Conservation (phyloP, 2,329 filamentous ascomycete species). For the Kalmusia sp. region DNA sequence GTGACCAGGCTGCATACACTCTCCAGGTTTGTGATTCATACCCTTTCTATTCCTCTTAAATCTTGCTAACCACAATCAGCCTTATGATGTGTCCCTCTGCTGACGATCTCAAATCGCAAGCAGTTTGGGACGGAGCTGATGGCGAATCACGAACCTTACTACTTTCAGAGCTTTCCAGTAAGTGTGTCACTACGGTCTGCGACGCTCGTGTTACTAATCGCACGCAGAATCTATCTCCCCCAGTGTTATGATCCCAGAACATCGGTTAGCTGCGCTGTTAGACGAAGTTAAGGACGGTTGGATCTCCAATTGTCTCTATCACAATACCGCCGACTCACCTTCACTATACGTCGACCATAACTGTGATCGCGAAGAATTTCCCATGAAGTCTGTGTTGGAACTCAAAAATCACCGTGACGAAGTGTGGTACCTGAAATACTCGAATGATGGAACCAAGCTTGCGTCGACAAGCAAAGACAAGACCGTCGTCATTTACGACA, state of each 20-base stretch:
- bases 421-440: conserved; percentile 92
- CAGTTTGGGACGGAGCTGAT: conserved; percentile 83
- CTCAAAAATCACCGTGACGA: conserved; percentile 79
- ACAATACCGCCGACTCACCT: conserved; percentile 79
- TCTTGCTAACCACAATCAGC: conserved; percentile 54
- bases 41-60: not conserved
- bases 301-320: conserved; percentile 84
- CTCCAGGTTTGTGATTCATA: conserved; percentile 64
- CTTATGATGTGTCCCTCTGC: conserved; percentile 86
- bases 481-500: conserved; percentile 82
- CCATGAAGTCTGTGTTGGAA: conserved; percentile 72
- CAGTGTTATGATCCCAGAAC: conserved; percentile 94
- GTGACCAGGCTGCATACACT: conserved; percentile 79
- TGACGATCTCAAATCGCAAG: conserved; percentile 77
- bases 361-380: conserved; percentile 83
- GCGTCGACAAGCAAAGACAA: conserved; percentile 82
- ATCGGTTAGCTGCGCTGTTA: conserved; percentile 81
- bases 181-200: conserved; percentile 36
- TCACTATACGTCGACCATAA: conserved; percentile 89
- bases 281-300: conserved; percentile 85
- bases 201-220: conserved; percentile 17
- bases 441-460: conserved; percentile 81
- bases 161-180: conserved; percentile 84
- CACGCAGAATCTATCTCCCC: conserved; percentile 83
- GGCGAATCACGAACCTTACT: conserved; percentile 77